phyloP scores from a whole-genome alignment of 2,329 filamentous ascomycete species.

The Pseudopithomyces maydicus region DNA sequence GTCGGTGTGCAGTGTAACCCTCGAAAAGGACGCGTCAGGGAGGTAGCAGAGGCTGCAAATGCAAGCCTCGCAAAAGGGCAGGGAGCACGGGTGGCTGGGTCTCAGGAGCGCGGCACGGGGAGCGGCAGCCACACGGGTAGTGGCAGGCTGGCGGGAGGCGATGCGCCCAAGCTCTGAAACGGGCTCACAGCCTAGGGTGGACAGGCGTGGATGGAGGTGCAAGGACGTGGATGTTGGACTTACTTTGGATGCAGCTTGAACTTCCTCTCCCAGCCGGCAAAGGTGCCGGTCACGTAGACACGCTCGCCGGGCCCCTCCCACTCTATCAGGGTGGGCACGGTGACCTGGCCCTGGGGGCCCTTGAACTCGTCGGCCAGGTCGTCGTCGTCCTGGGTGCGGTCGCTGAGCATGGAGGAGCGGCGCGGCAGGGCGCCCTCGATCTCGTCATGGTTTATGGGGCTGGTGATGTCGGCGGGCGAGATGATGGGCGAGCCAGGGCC shows the following conservation, averaged over 20 bases:
- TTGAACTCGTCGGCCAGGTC: conserved; percentile 69
- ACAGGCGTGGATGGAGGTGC: conserved; percentile 22
- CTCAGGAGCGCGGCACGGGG: conserved; percentile 17
- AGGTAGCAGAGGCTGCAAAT: conserved; percentile 13
- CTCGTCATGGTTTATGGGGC: conserved; percentile 52
- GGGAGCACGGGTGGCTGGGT: conserved; percentile 23
- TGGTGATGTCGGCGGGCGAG: conserved; percentile 66
- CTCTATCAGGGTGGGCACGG: conserved; percentile 82
- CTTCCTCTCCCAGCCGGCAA: conserved; percentile 96
- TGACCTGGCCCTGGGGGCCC: conserved; percentile 69
- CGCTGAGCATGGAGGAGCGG: conserved; percentile 61
- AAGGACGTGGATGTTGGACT: conserved; percentile 56
- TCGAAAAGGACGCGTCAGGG: conserved; percentile 19
- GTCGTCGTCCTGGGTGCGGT: conserved; percentile 70
- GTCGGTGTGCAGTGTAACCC: conserved; percentile 38
- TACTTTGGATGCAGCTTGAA: conserved; percentile 85
- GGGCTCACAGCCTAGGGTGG: not conserved
- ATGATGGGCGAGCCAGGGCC: conserved; percentile 90
- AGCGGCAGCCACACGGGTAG: conserved; percentile 29
- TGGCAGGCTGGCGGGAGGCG: conserved; percentile 17
- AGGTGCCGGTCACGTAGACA: conserved; percentile 95
- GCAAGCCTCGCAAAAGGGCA: conserved; percentile 13
- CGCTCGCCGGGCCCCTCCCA: conserved; percentile 86
- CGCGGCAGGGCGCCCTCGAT: conserved; percentile 59
- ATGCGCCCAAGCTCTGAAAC: conserved; percentile 17